phyloP scores from a whole-genome alignment of 1,139 yeast species.

The Saccharomycopsis crataegensis region DNA sequence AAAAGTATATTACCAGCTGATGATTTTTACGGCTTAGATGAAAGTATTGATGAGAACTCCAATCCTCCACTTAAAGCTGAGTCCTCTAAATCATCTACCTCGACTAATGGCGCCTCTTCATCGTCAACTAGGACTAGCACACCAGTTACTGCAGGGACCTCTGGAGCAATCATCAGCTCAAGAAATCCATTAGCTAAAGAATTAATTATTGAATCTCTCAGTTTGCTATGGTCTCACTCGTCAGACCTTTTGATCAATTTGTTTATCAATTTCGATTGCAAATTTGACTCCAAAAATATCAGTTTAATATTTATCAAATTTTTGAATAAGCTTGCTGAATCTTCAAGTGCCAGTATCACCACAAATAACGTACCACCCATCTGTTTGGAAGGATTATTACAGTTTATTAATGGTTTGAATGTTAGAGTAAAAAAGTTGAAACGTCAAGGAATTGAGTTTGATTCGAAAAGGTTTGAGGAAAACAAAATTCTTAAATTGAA shows the following conservation, averaged over 20 bases:
- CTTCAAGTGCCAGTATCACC: conserved; percentile 69
- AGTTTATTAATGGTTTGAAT: conserved; percentile 60
- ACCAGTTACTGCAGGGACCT: conserved; percentile 24
- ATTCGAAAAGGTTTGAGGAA: conserved; percentile 1
- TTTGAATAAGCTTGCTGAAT: conserved; percentile 68
- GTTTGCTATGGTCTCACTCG: conserved; percentile 77
- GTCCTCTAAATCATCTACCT: background rate
- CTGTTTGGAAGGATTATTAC: conserved; percentile 79
- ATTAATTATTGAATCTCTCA: conserved; percentile 72
- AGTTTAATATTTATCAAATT: conserved; percentile 63
- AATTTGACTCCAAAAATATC: conserved; percentile 77
- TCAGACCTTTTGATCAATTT: conserved; percentile 71
- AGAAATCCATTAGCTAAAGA: conserved; percentile 57
- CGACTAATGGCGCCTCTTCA: background rate
- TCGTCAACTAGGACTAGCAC: conserved; percentile 15
- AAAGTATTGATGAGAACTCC: conserved; percentile 14
- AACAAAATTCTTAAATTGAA: conserved; percentile 12
- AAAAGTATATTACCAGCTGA: conserved; percentile 42
- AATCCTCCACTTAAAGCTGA: conserved; percentile 18
- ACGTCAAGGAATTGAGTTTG: conserved; percentile 5
- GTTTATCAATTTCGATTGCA: conserved; percentile 85
- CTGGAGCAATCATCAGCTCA: conserved; percentile 19
- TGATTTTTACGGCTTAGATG: conserved; percentile 19
- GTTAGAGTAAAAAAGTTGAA: conserved; percentile 15
- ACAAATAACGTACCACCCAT: conserved; percentile 90